Evolutionary conservation across 1,139 yeast species (phyloP).

Genomic region (Geotrichum citri-aurantii): DNA sequence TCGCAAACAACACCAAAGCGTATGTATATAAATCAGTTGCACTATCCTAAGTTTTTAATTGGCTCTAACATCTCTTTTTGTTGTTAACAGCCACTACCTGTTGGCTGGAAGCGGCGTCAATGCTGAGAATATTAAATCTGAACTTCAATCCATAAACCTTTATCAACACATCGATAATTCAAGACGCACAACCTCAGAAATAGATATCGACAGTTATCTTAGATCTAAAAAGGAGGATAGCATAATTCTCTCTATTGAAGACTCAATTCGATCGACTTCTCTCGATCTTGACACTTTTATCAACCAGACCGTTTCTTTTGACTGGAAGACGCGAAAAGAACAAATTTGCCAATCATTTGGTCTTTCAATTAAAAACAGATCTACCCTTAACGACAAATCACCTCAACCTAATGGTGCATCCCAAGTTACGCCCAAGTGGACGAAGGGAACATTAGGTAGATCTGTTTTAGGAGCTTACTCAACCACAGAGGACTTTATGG

Average conservation of each 20-base stretch:
- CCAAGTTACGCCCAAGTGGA: constrained; percentile 27
- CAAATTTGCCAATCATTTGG: constrained; percentile 69
- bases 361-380: constrained; percentile 26
- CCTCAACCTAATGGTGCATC: neutral
- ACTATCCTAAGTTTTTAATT: neutral
- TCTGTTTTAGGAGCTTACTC: constrained; percentile 35
- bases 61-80: neutral
- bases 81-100: constrained; percentile 51
- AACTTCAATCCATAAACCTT: constrained; percentile 37
- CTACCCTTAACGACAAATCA: constrained; percentile 3
- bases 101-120: constrained; percentile 87
- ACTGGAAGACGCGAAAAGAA: constrained; percentile 76
- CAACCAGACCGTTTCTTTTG: constrained; percentile 64
- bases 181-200: constrained; percentile 14
- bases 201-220: constrained; percentile 37
- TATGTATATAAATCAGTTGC: constrained; percentile 20
- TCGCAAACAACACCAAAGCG: constrained; percentile 67
- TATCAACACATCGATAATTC: constrained; percentile 28
- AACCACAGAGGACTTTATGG: constrained; percentile 31
- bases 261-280: constrained; percentile 65
- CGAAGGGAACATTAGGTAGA: constrained; percentile 33
- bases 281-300: constrained; percentile 77
- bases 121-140: constrained; percentile 78
- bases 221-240: constrained; percentile 74
- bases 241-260: constrained; percentile 76